phyloP scores from a whole-genome alignment of 148 eudicot genomes.

The Rhododendron griersonianum region DNA sequence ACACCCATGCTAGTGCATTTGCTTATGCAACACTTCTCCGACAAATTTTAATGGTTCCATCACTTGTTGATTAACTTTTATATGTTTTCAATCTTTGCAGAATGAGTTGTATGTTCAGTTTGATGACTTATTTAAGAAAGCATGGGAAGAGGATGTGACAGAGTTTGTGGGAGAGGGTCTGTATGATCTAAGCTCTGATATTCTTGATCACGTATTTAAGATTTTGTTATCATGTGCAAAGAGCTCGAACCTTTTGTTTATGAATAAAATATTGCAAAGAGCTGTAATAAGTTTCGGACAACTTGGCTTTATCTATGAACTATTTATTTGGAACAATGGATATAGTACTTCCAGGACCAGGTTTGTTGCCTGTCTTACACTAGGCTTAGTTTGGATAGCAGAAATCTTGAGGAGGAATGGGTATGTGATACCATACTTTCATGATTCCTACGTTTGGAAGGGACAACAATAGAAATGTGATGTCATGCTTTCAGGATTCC shows the following conservation, averaged over 20 bases:
- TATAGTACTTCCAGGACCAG: not conserved
- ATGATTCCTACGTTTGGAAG: too few species aligned
- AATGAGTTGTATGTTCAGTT: slow-evolving; percentile 69
- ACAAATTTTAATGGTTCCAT: not conserved
- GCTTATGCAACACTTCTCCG: not conserved
- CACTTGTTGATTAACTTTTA: not conserved
- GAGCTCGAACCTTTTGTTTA: not conserved
- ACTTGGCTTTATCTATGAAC: not conserved
- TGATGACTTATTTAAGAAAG: slow-evolving; percentile 88
- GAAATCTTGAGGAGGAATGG: too few species aligned
- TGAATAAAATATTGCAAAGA: not conserved
- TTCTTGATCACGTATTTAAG: not conserved
- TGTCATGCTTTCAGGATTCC: too few species aligned
- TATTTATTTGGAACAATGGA: not conserved
- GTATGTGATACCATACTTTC: too few species aligned
- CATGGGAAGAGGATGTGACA: slow-evolving; percentile 78
- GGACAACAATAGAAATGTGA: too few species aligned
- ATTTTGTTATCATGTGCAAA: not conserved
- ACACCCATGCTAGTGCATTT: not conserved
- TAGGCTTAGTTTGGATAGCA: too few species aligned
- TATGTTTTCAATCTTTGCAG: slow-evolving; percentile 40
- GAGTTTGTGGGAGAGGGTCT: slow-evolving; percentile 50
- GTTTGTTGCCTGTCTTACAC: not conserved
- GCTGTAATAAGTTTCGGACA: not conserved
- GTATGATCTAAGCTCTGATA: slow-evolving; percentile 12